Base-by-base conservation (phyloP, 257 asterid species). In the Striga asiatica region DNA sequence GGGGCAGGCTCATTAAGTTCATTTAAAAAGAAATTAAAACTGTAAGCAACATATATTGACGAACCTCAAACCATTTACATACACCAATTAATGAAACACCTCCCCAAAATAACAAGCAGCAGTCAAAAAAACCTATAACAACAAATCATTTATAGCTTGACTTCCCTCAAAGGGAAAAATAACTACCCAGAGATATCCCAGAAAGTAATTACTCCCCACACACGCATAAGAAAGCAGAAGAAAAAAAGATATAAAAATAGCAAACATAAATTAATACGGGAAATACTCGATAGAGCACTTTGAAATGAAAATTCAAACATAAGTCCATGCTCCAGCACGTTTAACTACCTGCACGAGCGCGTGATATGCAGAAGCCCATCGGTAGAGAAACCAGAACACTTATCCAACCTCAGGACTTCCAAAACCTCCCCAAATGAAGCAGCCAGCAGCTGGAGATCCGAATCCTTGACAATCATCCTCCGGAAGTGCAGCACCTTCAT, bases 351-450 rank as follows among this genome's bases (percentile, higher is more conserved):
- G 82, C 94, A 82, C 38, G 72, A 59, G 43, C 72, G 73, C 12
- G 77, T 61, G 28, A 88, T 70, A 13, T 62, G 82, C 59, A 64
- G 7, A 41, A 88, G 79, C 0, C 95, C 97, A 67, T 78, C 76
- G 0, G 95, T 88, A 6, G 94, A 78, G 68, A 88, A 88, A 1
- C 89, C 94, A 1, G 92, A 88, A 61, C 97, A 88, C 78, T 82
- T 88, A 39, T 88, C 97, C 48, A 88, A 65, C 70, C 73, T 84
- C 59, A 88, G 54, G 28, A 69, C 87, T 58, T 78, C 79, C 0
- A 85, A 66, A 8, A 60, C 51, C 67, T 8, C 73, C 74, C 62
- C 83, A 5, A 45, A 31, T 0, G 74, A 64, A 0, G 23, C 28
- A 0, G 83, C 80, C 8, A 88, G 72, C 37, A 76, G n/a, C 52